These are phyloP conservation scores for Russula virescens DNA, from an alignment of 768 basidiomycete species.

Conservation along the genomic window DNA sequence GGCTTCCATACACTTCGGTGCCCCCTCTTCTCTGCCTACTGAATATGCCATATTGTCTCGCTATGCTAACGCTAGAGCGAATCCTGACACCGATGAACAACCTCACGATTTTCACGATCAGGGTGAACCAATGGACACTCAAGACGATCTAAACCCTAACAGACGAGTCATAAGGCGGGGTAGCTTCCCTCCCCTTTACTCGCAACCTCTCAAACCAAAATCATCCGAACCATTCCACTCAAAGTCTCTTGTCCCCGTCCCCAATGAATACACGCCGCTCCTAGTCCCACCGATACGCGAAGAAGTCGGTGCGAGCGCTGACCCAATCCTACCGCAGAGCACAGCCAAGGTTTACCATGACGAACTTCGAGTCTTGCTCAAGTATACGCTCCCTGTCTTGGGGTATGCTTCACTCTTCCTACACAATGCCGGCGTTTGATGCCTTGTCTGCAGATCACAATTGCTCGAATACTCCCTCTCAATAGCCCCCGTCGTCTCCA, in stretches of 20 bases:
- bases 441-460: slow-evolving; percentile 50
- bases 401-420: slow-evolving; percentile 37
- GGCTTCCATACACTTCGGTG: slow-evolving; percentile 44
- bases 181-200: slow-evolving; percentile 34
- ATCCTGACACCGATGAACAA: slow-evolving; percentile 1
- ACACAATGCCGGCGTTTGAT: neutral
- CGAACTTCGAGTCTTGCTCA: slow-evolving; percentile 51
- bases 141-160: neutral
- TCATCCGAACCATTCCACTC: slow-evolving; percentile 30
- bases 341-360: slow-evolving; percentile 43
- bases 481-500: slow-evolving; percentile 75
- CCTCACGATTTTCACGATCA: slow-evolving; percentile 6
- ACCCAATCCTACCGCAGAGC: neutral
- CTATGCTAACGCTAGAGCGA: slow-evolving; percentile 32
- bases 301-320: slow-evolving; percentile 30
- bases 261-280: slow-evolving; percentile 24
- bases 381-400: slow-evolving; percentile 68
- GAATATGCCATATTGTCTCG: slow-evolving; percentile 61
- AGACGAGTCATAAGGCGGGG: slow-evolving; percentile 19
- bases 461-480: slow-evolving; percentile 83
- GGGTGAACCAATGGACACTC: neutral
- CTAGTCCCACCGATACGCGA: slow-evolving; percentile 54
- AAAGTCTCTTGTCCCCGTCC: slow-evolving; percentile 22
- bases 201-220: slow-evolving; percentile 36
- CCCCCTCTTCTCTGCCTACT: slow-evolving; percentile 55